Conservation (phyloP, 2,329 filamentous ascomycete genomes). For the Botryosphaeria dothidea region DNA sequence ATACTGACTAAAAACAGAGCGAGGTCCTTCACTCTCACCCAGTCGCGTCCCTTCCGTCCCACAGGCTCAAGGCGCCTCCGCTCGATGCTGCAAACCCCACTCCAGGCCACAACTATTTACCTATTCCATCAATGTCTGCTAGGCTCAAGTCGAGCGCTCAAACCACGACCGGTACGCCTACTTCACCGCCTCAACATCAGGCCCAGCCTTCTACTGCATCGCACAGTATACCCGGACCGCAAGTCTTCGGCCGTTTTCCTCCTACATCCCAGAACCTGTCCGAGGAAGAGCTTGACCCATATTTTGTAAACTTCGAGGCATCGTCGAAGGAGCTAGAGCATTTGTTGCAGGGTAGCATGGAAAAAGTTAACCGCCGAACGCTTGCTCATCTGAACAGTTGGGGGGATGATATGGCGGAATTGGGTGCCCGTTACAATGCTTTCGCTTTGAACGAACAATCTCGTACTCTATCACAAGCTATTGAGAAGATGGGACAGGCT, state of each 20-base stretch:
- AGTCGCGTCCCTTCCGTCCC: slow-evolving; percentile 88
- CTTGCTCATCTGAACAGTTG: slow-evolving; percentile 81
- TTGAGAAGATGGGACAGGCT: slow-evolving; percentile 91
- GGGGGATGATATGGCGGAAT: slow-evolving; percentile 84
- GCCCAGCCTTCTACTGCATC: slow-evolving; percentile 55
- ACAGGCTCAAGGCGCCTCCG: slow-evolving; percentile 91
- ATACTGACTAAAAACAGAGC: slow-evolving; percentile 56
- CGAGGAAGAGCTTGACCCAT: slow-evolving; percentile 91
- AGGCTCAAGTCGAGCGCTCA: slow-evolving; percentile 68
- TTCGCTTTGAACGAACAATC: slow-evolving; percentile 95
- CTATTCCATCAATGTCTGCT: slow-evolving; percentile 79
- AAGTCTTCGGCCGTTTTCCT: slow-evolving; percentile 78
- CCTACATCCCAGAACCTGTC: slow-evolving; percentile 72
- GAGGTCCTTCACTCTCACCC: slow-evolving; percentile 95
- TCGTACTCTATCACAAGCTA: slow-evolving; percentile 83
- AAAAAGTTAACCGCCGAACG: slow-evolving; percentile 91
- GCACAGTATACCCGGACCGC: slow-evolving; percentile 59
- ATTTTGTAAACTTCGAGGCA: slow-evolving; percentile 90
- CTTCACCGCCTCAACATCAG: slow-evolving; percentile 54
- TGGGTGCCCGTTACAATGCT: slow-evolving; percentile 94
- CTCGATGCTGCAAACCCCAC: slow-evolving; percentile 92
- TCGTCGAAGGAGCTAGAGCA: slow-evolving; percentile 90
- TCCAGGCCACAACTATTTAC: slow-evolving; percentile 81
- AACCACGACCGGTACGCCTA: slow-evolving; percentile 52
- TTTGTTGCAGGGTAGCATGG: slow-evolving; percentile 87